Evolutionary conservation across 208 protist genomes (phyloP), one percentile per base, ranked within the genome.

Genomic region (Trypanosoma cruzi): DNA sequence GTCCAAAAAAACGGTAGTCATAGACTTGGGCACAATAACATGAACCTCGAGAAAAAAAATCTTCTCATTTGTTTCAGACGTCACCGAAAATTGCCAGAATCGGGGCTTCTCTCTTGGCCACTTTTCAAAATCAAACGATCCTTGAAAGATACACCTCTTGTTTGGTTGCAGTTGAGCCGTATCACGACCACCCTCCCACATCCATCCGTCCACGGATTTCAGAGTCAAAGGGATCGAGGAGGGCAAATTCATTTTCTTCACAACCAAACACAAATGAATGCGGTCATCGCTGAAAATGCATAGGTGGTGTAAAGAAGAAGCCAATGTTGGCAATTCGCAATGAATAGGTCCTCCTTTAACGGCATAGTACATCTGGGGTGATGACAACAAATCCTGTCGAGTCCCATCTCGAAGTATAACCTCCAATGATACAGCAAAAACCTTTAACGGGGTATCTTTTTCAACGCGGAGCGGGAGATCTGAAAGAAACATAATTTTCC

Each of bases 1-100:
- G 26, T 73, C 71, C 74, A 64, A 77, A 66, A 20, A 60, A 10
- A 57, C 28, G 7, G 14, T 53, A 57, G 7, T 58, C 16, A 53
- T n/a, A 0, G 56, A 29, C 44, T 55, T 71, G 18, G 53, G 53
- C 32, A 82, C 52, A 63, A 81, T 46, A 20, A 93, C 77, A 60
- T 88, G 82, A 2, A 91, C 65, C 68, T 96, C 88, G 11, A 96
- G 75, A 65, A 96, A 94, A 36, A 94, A 82, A 4, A 84, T 83
- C 44, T 78, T 80, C 34, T 85, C 75, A 42, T 89, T 84, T 6
- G 76, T 77, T 28, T 81, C 83, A 14, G 84, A 86, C 4, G 73
- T 77, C 18, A 85, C 86, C 58, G 80, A 75, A 44, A 96, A 80
- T 34, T 81, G 59, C 18, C 86, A 94, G 46, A 74, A 88, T 46